phyloP scores from a whole-genome alignment of 2,329 filamentous ascomycete genomes.

The Fusarium miscanthi region DNA sequence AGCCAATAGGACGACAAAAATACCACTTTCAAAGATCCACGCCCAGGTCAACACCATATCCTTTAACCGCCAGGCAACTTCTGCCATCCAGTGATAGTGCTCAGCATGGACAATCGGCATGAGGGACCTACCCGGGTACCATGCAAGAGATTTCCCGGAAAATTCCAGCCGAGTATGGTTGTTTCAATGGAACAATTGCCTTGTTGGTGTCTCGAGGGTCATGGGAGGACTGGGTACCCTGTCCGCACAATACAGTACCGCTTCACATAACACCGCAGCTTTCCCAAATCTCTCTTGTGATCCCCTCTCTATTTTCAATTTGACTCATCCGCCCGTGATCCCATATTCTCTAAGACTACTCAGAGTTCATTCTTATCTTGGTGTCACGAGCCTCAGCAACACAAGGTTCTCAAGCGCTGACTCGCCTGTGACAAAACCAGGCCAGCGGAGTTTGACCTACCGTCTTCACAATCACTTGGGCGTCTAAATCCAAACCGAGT shows the following conservation, averaged over 20 bases:
- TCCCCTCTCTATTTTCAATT: slow-evolving; percentile 17
- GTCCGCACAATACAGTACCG: slow-evolving; percentile 5
- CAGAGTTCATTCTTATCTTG: background rate
- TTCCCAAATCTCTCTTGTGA: slow-evolving; percentile 28
- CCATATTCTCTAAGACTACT: background rate
- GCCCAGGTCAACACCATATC: slow-evolving; percentile 27
- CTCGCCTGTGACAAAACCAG: slow-evolving; percentile 22
- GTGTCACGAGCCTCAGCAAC: background rate
- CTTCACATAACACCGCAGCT: slow-evolving; percentile 36
- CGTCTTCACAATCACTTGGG: slow-evolving; percentile 35
- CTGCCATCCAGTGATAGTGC: slow-evolving; percentile 29
- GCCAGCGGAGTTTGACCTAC: slow-evolving; percentile 52
- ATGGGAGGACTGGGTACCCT: slow-evolving; percentile 26
- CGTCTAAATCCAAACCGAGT: slow-evolving; percentile 44
- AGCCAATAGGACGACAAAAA: slow-evolving; percentile 36
- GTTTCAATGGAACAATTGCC: slow-evolving; percentile 17
- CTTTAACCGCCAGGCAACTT: slow-evolving; percentile 36
- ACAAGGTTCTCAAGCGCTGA: slow-evolving; percentile 4
- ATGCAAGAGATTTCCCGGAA: slow-evolving; percentile 24
- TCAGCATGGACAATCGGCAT: slow-evolving; percentile 8
- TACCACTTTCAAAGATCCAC: slow-evolving; percentile 37
- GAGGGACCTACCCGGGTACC: slow-evolving; percentile 27
- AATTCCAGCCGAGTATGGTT: slow-evolving; percentile 19
- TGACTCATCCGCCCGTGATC: background rate
- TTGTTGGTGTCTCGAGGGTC: slow-evolving; percentile 1